Conservation (phyloP, 2,329 filamentous ascomycete species). For the Teratosphaeria pseudoeucalypti region DNA sequence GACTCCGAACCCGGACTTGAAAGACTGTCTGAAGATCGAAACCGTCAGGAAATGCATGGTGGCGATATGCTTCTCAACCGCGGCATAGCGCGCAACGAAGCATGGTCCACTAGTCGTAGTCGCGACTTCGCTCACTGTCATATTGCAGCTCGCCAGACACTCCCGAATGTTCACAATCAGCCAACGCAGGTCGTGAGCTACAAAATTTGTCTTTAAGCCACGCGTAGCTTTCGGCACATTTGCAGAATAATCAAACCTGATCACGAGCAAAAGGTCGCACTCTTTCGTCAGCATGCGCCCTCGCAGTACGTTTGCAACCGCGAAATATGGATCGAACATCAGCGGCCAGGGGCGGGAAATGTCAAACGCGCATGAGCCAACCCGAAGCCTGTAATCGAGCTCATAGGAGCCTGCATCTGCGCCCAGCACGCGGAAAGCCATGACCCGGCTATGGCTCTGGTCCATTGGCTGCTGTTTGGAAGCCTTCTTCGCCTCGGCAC, state of each 20-base stretch:
- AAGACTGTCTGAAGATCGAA: background rate
- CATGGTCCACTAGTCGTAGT: slow-evolving; percentile 4
- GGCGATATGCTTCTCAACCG: slow-evolving; percentile 7
- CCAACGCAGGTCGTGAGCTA: slow-evolving; percentile 2
- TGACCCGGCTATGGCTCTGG: slow-evolving; percentile 2
- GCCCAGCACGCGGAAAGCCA: background rate
- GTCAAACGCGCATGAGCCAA: slow-evolving; percentile 4
- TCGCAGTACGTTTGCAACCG: slow-evolving; percentile 9
- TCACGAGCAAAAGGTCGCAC: slow-evolving; percentile 8
- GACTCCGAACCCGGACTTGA: background rate
- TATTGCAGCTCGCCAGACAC: slow-evolving; percentile 7
- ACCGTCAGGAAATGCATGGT: slow-evolving; percentile 16
- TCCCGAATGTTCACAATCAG: slow-evolving; percentile 11
- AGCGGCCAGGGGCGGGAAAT: slow-evolving; percentile 11
- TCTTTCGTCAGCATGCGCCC: slow-evolving; percentile 9
- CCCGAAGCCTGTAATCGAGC: background rate
- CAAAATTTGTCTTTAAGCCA: background rate
- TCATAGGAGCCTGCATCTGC: background rate
- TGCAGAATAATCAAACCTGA: background rate
- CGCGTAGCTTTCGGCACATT: slow-evolving; percentile 4
- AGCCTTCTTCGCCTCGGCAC: background rate
- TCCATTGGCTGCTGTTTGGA: background rate
- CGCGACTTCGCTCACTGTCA: slow-evolving; percentile 10
- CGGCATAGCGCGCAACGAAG: slow-evolving; percentile 9
- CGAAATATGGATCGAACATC: slow-evolving; percentile 15